phyloP scores from a whole-genome alignment of 2,329 filamentous ascomycete genomes.

The Cercospora berteroae region DNA sequence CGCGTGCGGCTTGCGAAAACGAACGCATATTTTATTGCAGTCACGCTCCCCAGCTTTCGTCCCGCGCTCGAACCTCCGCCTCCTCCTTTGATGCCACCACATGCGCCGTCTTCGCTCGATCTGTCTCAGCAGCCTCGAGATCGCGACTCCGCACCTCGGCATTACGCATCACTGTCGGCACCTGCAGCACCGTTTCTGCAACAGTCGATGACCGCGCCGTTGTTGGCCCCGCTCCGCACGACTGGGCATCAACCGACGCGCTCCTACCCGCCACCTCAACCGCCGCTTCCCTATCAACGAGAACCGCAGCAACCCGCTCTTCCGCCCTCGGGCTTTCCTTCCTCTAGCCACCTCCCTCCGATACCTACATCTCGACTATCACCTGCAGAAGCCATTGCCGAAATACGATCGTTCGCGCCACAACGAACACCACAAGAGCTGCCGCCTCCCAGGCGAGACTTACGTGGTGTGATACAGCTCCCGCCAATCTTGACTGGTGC shows the following conservation, averaged over 20 bases:
- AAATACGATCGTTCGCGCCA: not conserved
- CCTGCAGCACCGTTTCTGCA: conserved; percentile 20
- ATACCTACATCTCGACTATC: conserved; percentile 7
- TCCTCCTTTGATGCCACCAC: not conserved
- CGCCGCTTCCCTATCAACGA: conserved; percentile 16
- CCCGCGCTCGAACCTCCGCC: conserved; percentile 22
- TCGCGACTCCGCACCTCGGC: conserved; percentile 16
- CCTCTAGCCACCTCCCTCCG: conserved; percentile 5
- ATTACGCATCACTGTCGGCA: conserved; percentile 24
- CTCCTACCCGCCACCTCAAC: conserved; percentile 22
- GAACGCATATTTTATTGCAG: conserved; percentile 47
- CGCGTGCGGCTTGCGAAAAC: conserved; percentile 44
- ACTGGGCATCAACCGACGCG: conserved; percentile 20
- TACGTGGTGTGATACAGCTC: conserved; percentile 24
- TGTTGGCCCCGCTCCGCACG: conserved; percentile 22
- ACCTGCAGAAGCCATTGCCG: not conserved
- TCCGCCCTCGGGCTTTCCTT: conserved; percentile 2
- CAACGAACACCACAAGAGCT: conserved; percentile 12
- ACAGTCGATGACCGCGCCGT: conserved; percentile 17
- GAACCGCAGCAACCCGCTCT: conserved; percentile 10
- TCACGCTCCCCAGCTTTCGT: conserved; percentile 40
- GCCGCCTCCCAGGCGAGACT: conserved; percentile 4
- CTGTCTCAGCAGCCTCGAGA: conserved; percentile 14
- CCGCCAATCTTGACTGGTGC: conserved; percentile 28
- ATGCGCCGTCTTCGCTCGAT: not conserved